These are phyloP conservation scores for Colletotrichum noveboracense DNA, from an alignment of 2,329 filamentous ascomycete species.

Conservation along the genomic window DNA sequence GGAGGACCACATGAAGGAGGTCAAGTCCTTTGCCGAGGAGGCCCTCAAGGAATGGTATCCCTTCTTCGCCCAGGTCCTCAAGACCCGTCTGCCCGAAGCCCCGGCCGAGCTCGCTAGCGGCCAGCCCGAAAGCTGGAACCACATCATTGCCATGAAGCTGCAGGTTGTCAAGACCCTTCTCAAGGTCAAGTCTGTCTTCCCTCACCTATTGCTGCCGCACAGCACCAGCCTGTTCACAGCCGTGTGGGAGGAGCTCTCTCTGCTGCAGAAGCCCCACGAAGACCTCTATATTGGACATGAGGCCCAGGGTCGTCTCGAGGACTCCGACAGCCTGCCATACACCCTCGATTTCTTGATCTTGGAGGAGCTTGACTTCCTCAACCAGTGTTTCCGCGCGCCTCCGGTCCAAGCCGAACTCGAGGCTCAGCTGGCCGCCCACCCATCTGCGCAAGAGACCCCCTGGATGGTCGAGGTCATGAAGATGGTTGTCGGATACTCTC, in stretches of 20 bases:
- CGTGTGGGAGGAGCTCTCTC: conserved; percentile 86
- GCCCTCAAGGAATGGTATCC: conserved; percentile 84
- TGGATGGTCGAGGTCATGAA: conserved; percentile 92
- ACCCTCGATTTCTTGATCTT: conserved; percentile 92
- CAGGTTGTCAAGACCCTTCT: conserved; percentile 93
- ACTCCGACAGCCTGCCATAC: conserved; percentile 90
- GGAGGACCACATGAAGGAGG: conserved; percentile 85
- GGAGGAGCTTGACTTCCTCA: conserved; percentile 94
- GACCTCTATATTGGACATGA: conserved; percentile 86
- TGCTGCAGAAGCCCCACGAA: conserved; percentile 75
- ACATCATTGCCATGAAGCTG: conserved; percentile 84
- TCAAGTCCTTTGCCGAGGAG: conserved; percentile 89
- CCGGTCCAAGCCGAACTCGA: conserved; percentile 91
- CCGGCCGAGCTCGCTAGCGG: conserved; percentile 51
- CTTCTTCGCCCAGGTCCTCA: conserved; percentile 83
- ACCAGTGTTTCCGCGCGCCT: conserved; percentile 85
- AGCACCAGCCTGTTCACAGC: conserved; percentile 83
- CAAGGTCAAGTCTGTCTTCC: conserved; percentile 84
- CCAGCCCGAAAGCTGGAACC: conserved; percentile 77
- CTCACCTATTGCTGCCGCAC: conserved; percentile 80
- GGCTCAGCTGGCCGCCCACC: conserved; percentile 70
- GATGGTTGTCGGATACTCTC: conserved; percentile 82
- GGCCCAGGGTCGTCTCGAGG: conserved; percentile 85
- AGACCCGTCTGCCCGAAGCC: conserved; percentile 74
- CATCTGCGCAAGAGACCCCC: conserved; percentile 65